Evolutionary conservation across 805 yeast species (phyloP).

Genomic region (Candida vartiovaarae): DNA sequence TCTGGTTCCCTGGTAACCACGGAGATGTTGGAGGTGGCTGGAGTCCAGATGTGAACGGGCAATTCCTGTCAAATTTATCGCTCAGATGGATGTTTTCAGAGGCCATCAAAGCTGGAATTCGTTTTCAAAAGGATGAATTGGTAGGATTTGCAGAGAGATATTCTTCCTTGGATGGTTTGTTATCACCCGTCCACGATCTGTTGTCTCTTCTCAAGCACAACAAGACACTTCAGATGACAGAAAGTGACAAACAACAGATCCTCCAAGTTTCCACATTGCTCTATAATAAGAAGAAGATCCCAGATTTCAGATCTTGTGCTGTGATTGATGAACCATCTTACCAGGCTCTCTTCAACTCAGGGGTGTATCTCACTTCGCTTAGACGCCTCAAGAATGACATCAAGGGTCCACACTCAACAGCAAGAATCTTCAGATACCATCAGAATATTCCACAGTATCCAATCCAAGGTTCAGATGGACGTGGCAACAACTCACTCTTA

Average conservation of each 20-base stretch:
- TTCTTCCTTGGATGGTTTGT: conserved; percentile 33
- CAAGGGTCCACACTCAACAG: background rate
- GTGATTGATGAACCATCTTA: conserved; percentile 4
- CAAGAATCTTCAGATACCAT: conserved; percentile 10
- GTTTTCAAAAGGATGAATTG: conserved; percentile 35
- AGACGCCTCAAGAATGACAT: conserved; percentile 10
- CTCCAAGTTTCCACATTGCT: conserved; percentile 8
- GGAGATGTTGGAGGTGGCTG: conserved; percentile 69
- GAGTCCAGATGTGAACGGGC: conserved; percentile 38
- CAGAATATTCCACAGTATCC: conserved; percentile 18
- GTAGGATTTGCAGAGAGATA: conserved; percentile 33
- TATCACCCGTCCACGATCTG: conserved; percentile 49
- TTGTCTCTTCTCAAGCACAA: conserved; percentile 25
- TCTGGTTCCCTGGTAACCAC: conserved; percentile 68
- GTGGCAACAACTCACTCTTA: conserved; percentile 28
- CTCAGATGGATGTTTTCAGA: conserved; percentile 56
- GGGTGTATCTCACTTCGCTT: conserved; percentile 13
- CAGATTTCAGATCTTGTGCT: conserved; percentile 17
- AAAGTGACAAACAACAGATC: conserved; percentile 5
- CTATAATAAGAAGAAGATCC: conserved; percentile 5
- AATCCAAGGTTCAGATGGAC: conserved; percentile 29
- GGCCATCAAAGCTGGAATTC: conserved; percentile 44
- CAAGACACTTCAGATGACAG: conserved; percentile 10
- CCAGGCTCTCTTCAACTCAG: conserved; percentile 11
- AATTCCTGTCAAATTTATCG: conserved; percentile 41